Conservation (phyloP, 169 alveolate species). For the Amoebophrya sp. region DNA sequence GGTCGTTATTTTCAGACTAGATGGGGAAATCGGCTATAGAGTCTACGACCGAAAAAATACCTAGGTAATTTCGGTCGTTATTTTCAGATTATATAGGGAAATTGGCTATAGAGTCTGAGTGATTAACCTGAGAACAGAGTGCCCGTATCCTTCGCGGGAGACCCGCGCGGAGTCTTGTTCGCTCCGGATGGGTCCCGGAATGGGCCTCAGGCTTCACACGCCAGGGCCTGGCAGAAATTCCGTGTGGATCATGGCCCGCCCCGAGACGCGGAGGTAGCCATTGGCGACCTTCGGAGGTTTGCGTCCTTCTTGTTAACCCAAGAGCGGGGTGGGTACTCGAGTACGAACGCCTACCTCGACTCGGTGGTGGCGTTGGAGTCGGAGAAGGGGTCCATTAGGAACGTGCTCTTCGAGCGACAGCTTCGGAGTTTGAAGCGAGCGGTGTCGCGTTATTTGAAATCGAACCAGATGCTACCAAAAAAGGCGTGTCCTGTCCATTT, state of each 20-base stretch:
- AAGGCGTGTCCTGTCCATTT: not conserved
- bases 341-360: not conserved
- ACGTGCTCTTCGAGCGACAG: not conserved
- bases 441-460: not conserved
- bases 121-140: not conserved
- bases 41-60: too few relatives aligned
- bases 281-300: not conserved
- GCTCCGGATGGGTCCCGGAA: not conserved
- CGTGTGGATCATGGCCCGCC: not conserved
- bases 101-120: not conserved
- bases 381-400: not conserved
- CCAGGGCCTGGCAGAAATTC: not conserved
- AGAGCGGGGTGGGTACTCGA: not conserved
- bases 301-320: not conserved
- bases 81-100: too few relatives aligned
- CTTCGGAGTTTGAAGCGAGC: not conserved
- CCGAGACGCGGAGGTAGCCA: not conserved
- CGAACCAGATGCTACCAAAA: not conserved
- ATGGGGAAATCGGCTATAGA: too few relatives aligned
- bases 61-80: too few relatives aligned
- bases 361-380: not conserved
- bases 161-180: not conserved
- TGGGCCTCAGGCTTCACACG: not conserved
- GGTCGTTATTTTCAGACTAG: too few relatives aligned
- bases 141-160: not conserved